A percentile compares a stretch with the other conserved stretches of the same genome.
phyloP scores from a whole-genome alignment of 225 moss, liverwort and hornwort species.

The Pleurozium schreberi region DNA sequence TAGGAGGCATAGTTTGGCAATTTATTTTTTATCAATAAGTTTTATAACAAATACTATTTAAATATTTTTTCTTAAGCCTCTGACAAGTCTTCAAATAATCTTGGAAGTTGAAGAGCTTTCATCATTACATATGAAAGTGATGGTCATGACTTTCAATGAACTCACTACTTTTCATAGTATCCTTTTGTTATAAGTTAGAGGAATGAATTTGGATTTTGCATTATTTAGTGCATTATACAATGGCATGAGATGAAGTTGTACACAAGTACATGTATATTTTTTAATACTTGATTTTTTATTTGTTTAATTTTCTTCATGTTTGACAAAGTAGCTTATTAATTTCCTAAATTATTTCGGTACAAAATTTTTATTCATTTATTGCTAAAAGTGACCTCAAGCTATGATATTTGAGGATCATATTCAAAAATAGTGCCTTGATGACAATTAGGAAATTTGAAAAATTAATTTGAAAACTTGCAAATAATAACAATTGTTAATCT shows the following conservation, averaged over 20 bases:
- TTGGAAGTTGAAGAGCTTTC: too few species aligned
- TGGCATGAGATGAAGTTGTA: not conserved
- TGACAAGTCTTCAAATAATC: too few species aligned
- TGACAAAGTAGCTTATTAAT: not conserved
- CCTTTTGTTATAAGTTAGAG: too few species aligned
- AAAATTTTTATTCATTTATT: not conserved
- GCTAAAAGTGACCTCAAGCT: not conserved
- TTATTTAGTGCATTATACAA: not conserved
- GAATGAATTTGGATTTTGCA: rapidly evolving
- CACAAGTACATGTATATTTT: not conserved
- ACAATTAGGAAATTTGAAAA: not conserved
- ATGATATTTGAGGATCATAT: not conserved
- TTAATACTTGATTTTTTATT: not conserved
- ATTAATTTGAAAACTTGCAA: not conserved
- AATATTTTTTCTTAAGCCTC: too few species aligned
- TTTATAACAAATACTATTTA: too few species aligned
- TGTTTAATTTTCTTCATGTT: not conserved
- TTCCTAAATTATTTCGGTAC: not conserved
- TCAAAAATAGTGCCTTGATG: not conserved
- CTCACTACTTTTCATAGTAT: too few species aligned
- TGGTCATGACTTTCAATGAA: too few species aligned
- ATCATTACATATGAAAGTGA: too few species aligned
- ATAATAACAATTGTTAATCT: not conserved
- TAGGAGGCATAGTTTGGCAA: too few species aligned
- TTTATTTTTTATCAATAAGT: too few species aligned